phyloP scores from a whole-genome alignment of 2,329 filamentous ascomycete genomes.

The Ceratocystiopsis brevicomis region DNA sequence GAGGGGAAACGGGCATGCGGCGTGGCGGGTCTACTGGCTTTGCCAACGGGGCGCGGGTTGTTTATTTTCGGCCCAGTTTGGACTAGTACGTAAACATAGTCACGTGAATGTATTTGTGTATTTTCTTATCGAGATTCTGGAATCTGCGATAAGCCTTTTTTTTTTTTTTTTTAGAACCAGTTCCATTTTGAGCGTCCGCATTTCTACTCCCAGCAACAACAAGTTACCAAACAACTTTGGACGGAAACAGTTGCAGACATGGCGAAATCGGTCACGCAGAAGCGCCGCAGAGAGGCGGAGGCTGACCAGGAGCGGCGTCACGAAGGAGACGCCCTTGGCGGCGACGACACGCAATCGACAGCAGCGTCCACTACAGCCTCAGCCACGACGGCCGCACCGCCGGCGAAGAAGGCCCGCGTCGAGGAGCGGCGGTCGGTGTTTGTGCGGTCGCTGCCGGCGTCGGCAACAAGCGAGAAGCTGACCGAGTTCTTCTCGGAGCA shows the following conservation, averaged over 20 bases:
- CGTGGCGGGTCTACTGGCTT: too few species aligned
- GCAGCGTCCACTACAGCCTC: not conserved
- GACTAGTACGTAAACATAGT: too few species aligned
- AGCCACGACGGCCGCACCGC: conserved; percentile 8
- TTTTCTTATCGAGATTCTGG: too few species aligned
- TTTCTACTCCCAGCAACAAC: not conserved
- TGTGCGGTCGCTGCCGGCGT: conserved; percentile 65
- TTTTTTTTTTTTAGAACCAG: too few species aligned
- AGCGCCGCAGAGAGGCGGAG: conserved; percentile 18
- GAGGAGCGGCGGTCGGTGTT: conserved; percentile 61
- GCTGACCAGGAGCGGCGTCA: conserved; percentile 13
- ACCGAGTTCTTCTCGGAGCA: conserved; percentile 85
- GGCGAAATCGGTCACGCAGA: conserved; percentile 15
- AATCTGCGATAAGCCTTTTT: too few species aligned
- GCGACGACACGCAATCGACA: not conserved
- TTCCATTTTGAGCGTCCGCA: too few species aligned
- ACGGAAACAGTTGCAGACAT: conserved; percentile 4
- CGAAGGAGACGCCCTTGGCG: not conserved
- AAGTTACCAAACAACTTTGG: not conserved
- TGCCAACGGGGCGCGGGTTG: too few species aligned
- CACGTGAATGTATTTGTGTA: too few species aligned
- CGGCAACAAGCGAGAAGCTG: conserved; percentile 62
- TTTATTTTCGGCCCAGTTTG: too few species aligned
- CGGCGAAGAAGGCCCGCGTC: conserved; percentile 36
- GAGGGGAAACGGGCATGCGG: too few species aligned